These are phyloP conservation scores for Cystobasidium sp. DNA, from an alignment of 1,284 basidiomycete species.

Conservation along the genomic window DNA sequence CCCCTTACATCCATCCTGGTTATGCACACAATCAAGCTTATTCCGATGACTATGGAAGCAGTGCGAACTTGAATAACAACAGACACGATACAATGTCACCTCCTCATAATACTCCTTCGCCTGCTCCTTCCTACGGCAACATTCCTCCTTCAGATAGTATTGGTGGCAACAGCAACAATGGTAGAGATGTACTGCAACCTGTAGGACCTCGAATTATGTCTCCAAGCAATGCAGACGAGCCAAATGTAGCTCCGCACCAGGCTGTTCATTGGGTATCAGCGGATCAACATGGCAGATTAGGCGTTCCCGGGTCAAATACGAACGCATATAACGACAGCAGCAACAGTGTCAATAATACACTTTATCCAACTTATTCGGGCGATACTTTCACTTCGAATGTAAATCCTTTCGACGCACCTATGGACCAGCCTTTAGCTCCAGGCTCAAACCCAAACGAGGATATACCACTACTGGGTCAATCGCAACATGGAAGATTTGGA, in stretches of 20 bases:
- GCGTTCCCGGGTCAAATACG: background rate
- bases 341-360: background rate
- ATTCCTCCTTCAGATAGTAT: conserved; percentile 8
- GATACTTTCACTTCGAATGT: conserved; percentile 23
- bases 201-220: conserved; percentile 21
- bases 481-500: conserved; percentile 25
- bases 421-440: conserved; percentile 24
- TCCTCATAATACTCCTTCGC: conserved; percentile 5
- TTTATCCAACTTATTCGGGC: conserved; percentile 37
- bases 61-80: background rate
- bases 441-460: conserved; percentile 27
- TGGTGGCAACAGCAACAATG: background rate
- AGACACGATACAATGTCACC: background rate
- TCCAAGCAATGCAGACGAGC: background rate
- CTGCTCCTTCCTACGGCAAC: background rate
- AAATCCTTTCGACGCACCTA: conserved; percentile 41
- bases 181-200: conserved; percentile 17
- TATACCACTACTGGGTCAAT: conserved; percentile 26
- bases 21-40: conserved; percentile 33
- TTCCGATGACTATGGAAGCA: conserved; percentile 17
- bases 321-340: background rate
- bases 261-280: conserved; percentile 28
- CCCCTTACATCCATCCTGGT: conserved; percentile 27
- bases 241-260: conserved; percentile 28
- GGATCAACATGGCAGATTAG: conserved; percentile 16